phyloP scores from a whole-genome alignment of 495 filamentous ascomycete genomes.

The Annulohypoxylon bovei region DNA sequence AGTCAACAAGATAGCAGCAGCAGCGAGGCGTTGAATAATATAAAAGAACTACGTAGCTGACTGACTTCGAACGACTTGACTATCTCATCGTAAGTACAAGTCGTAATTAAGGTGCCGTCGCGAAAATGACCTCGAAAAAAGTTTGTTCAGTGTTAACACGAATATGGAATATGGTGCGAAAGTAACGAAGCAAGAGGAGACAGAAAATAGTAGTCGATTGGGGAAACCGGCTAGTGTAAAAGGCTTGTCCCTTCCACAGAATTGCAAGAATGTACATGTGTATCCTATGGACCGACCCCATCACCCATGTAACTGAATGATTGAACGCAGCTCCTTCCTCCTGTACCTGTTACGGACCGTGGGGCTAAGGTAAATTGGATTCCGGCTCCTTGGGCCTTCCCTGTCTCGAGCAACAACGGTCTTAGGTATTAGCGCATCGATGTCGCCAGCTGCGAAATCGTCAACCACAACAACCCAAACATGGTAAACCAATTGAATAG shows the following conservation, averaged over 20 bases:
- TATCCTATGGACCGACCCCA: not conserved
- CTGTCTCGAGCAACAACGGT: not conserved
- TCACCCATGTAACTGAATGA: not conserved
- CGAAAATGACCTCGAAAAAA: not conserved
- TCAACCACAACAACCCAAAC: too few relatives aligned
- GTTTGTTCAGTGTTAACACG: not conserved
- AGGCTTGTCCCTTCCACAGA: not conserved
- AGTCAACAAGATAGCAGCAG: not conserved
- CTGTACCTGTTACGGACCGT: conserved; percentile 16
- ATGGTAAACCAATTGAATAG: too few relatives aligned
- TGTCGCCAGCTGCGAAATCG: too few relatives aligned
- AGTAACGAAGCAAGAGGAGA: not conserved
- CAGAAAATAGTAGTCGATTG: not conserved
- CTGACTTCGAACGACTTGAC: not conserved
- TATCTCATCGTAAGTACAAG: conserved; percentile 5
- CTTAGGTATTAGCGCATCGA: not conserved
- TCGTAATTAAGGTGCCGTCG: not conserved
- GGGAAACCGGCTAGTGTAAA: not conserved
- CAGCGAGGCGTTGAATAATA: not conserved
- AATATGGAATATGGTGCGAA: not conserved
- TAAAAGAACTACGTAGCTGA: not conserved
- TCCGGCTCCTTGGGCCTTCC: not conserved
- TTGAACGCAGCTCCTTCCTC: not conserved
- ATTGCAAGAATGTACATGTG: not conserved
- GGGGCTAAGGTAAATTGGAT: conserved; percentile 12